Base-by-base conservation (phyloP, 2,329 filamentous ascomycete species). In the Teratosphaeriaceae sp. region DNA sequence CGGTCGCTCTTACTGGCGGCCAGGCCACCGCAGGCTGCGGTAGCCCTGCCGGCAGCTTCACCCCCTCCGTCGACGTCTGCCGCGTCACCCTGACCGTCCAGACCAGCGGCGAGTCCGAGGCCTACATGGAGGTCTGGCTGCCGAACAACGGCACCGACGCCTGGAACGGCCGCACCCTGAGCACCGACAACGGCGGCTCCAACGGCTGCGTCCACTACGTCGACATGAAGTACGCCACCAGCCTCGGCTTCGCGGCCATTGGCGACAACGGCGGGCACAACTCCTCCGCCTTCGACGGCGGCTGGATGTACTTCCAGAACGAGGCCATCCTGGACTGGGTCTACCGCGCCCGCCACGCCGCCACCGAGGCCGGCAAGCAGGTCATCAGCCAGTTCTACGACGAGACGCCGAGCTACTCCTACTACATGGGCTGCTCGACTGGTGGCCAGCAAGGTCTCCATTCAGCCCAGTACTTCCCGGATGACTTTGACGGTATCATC, bases 401-500 rank as follows among this genome's bases (percentile, higher is more conserved):
- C 13, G 48, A 62, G 34, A 47, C 57, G 13, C 58, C 61, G 36
- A 55, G 57, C 26, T 68, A 72, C 46, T 66, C 66, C 16, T 73
- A 73, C 57, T 73, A 68, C 49, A 52, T 70, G 7, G 69, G 69
- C 18, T 73, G 71, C 55, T 72, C 69, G 1, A 66, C 66, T n/a
- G 71, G 70, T 45, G 70, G 70, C 16, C 62, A 65, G n/a, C 69
- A 73, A 50, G 71, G 70, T 26, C 57, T 71, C 42, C 70, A 70
- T 46, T 66, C 66, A 2, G 62, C 66, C 3, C 65, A 72, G 44
- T 57, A 64, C 35, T 73, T 63, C 46, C 70, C 70, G 1, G 55
- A 66, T 12, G 70, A 73, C 48, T 73, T 73, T 40, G 70, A 73
- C 43, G 70, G 70, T 27, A 67, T 73, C 39, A 63, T 73, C 19